phyloP scores from a whole-genome alignment of 2,329 filamentous ascomycete genomes.

The Aspergillus niger region DNA sequence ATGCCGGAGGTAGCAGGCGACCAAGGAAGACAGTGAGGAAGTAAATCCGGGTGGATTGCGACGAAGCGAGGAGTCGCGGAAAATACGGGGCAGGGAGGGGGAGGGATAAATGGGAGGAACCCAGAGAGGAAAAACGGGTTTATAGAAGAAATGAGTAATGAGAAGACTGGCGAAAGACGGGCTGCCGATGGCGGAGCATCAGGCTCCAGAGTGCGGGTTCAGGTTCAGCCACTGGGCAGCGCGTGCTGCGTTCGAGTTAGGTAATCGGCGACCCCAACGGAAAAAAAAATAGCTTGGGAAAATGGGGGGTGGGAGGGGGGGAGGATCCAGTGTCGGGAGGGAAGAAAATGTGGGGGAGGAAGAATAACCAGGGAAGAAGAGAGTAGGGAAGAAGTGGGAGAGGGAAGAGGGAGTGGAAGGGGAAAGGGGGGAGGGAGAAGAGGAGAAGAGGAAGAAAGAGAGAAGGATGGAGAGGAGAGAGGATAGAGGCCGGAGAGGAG shows the following conservation, averaged over 20 bases:
- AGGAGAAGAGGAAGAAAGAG: conserved; percentile 13
- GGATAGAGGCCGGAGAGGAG: conserved; percentile 12
- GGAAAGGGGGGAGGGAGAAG: conserved; percentile 9
- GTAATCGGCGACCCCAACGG: conserved; percentile 15
- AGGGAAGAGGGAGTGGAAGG: conserved; percentile 11
- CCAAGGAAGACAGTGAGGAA: not conserved
- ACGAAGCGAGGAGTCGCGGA: conserved; percentile 1
- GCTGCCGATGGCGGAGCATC: conserved; percentile 28
- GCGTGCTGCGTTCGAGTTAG: conserved; percentile 18
- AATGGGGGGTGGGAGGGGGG: conserved; percentile 5
- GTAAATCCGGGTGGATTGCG: not conserved
- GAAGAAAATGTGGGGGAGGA: not conserved
- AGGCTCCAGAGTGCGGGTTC: conserved; percentile 26
- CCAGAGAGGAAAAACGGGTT: conserved; percentile 6
- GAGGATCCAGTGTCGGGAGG: not conserved
- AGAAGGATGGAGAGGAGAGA: conserved; percentile 16
- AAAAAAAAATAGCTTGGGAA: conserved; percentile 8
- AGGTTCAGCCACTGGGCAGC: conserved; percentile 21
- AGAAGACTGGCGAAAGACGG: conserved; percentile 19
- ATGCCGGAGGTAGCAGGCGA: conserved; percentile 2
- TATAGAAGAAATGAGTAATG: conserved; percentile 23
- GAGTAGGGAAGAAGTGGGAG: conserved; percentile 12
- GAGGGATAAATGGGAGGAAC: not conserved
- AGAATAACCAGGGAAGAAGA: conserved; percentile 12
- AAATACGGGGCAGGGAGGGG: not conserved